A percentile compares a stretch with the other conserved stretches of the same genome.
Conservation (phyloP, 2,329 filamentous ascomycete genomes). For the Purpureocillium takamizusanense region DNA sequence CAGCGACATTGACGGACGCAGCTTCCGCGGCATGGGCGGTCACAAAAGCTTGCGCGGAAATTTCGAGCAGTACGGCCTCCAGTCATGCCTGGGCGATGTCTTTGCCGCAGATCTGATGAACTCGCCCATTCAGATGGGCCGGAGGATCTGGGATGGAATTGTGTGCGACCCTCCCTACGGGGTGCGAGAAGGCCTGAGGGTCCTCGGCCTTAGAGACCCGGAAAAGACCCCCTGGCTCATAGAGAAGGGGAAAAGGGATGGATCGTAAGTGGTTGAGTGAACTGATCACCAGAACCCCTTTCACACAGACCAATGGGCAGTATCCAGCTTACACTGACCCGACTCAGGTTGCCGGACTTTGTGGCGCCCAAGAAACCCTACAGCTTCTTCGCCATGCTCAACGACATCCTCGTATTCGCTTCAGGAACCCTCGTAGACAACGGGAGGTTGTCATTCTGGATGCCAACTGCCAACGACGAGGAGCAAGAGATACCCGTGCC, state of each 20-base stretch:
- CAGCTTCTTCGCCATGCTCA: conserved; percentile 80
- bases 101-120: conserved; percentile 87
- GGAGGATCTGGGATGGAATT: conserved; percentile 74
- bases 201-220: conserved; percentile 68
- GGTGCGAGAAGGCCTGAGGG: conserved; percentile 82
- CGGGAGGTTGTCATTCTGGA: conserved; percentile 88
- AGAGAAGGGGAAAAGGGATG: conserved; percentile 59
- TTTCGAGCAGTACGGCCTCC: conserved; percentile 73
- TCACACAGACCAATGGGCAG: no score
- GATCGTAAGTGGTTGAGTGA: conserved; percentile 56
- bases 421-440: conserved; percentile 65
- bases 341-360: conserved; percentile 46
- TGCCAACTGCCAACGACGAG: conserved; percentile 81
- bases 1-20: conserved; percentile 88
- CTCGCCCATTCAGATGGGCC: conserved; percentile 54
- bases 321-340: conserved; percentile 10
- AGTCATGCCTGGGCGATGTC: conserved; percentile 59
- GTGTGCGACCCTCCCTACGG: conserved; percentile 95
- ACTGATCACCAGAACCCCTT: no score
- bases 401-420: conserved; percentile 82
- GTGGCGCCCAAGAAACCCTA: conserved; percentile 88
- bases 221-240: conserved; percentile 50
- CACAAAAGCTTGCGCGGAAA: conserved; percentile 53
- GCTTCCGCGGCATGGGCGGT: conserved; percentile 63
- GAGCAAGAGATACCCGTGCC: conserved; percentile 70